Evolutionary conservation across 345 rosid species (phyloP).

Genomic region (Heritiera littoralis): DNA sequence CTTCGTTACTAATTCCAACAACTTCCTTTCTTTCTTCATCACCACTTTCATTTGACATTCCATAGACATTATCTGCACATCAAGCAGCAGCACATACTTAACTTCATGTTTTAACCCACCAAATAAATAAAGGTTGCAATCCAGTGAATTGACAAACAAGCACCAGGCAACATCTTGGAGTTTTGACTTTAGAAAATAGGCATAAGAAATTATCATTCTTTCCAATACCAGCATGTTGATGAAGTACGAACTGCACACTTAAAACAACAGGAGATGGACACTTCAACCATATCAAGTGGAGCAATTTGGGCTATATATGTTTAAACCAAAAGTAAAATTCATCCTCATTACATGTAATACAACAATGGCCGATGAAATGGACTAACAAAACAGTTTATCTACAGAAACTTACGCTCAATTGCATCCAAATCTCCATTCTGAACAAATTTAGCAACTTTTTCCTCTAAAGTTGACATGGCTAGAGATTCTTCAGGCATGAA

Average conservation of each 20-base stretch:
- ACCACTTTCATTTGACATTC: constrained; percentile 28
- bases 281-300: not conserved
- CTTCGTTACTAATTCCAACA: constrained; percentile 26
- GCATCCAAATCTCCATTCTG: constrained; percentile 68
- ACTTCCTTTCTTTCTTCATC: constrained; percentile 32
- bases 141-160: constrained; percentile 14
- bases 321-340: not conserved
- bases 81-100: constrained; percentile 31
- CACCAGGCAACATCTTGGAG: not conserved
- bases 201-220: not conserved
- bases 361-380: not conserved
- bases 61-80: constrained; percentile 49
- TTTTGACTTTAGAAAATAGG: not conserved
- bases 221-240: not conserved
- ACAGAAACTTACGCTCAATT: constrained; percentile 48
- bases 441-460: constrained; percentile 61
- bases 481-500: constrained; percentile 26
- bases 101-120: constrained; percentile 22
- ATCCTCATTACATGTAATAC: not conserved
- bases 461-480: constrained; percentile 47
- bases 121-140: constrained; percentile 17
- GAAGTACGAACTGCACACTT: not conserved
- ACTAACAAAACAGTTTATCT: not conserved
- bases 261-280: not conserved
- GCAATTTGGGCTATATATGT: not conserved